Percentiles rank a stretch among this genome's conserved stretches.
These are phyloP conservation scores for Porodaedalea pini DNA, from an alignment of 1,284 basidiomycete species.

Conservation along the genomic window DNA sequence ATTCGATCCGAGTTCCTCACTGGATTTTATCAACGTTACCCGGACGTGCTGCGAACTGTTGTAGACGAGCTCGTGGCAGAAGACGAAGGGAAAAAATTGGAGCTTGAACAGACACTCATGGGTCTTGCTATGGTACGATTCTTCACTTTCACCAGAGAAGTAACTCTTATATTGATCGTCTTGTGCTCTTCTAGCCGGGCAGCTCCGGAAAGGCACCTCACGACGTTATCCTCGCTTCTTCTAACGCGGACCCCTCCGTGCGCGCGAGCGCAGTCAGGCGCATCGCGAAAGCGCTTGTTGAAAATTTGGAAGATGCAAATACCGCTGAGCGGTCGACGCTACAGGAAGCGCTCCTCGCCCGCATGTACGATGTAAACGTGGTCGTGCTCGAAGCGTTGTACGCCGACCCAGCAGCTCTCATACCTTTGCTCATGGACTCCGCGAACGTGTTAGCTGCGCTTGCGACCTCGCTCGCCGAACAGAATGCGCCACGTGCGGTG, in stretches of 20 bases:
- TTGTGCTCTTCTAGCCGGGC: slow-evolving; percentile 8
- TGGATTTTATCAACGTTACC: slow-evolving; percentile 51
- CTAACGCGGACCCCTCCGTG: slow-evolving; percentile 46
- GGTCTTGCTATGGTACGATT: slow-evolving; percentile 51
- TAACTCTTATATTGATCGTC: slow-evolving; percentile 16
- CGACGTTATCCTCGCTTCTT: slow-evolving; percentile 53
- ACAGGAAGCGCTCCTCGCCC: slow-evolving; percentile 52
- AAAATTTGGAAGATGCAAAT: slow-evolving; percentile 20
- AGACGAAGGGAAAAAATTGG: slow-evolving; percentile 38
- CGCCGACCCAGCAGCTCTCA: slow-evolving; percentile 41
- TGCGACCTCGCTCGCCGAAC: slow-evolving; percentile 35
- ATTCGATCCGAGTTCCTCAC: slow-evolving; percentile 32
- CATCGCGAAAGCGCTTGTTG: slow-evolving; percentile 39
- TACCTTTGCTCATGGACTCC: slow-evolving; percentile 42
- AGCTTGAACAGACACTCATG: slow-evolving; percentile 48
- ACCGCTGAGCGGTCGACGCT: slow-evolving; percentile 44
- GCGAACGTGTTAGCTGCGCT: slow-evolving; percentile 50
- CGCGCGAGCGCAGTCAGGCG: slow-evolving; percentile 51
- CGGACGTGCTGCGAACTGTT: slow-evolving; percentile 41
- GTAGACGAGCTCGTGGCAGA: slow-evolving; percentile 38
- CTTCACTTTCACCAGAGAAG: slow-evolving; percentile 21
- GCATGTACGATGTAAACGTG: slow-evolving; percentile 61
- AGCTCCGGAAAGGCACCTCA: slow-evolving; percentile 2
- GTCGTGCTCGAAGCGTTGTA: slow-evolving; percentile 69
- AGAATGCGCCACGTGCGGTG: slow-evolving; percentile 23